Conservation (phyloP, 805 yeast genomes). For the Starmerella scarabaei region DNA sequence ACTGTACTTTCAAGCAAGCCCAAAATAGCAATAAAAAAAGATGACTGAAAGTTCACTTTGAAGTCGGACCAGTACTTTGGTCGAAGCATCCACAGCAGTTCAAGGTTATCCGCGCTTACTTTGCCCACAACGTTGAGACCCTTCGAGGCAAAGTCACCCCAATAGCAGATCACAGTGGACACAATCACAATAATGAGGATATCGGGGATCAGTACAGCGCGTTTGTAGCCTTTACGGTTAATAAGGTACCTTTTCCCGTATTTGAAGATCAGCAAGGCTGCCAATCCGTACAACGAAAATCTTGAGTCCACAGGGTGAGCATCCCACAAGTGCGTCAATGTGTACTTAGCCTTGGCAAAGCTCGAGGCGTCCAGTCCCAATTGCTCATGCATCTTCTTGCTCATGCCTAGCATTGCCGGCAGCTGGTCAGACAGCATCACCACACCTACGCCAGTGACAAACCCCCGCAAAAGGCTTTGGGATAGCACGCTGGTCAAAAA, state of each 20-base stretch:
- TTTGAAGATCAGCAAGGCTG: constrained; percentile 33
- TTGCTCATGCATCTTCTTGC: constrained; percentile 28
- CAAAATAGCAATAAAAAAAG: constrained; percentile 65
- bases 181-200: constrained; percentile 60
- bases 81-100: constrained; percentile 46
- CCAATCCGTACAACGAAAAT: constrained; percentile 44
- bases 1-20: constrained; percentile 92
- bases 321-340: constrained; percentile 34
- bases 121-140: constrained; percentile 55
- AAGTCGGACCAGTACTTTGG: constrained; percentile 35
- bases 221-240: constrained; percentile 23
- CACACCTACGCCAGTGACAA: constrained; percentile 72
- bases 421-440: constrained; percentile 69
- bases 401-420: constrained; percentile 60
- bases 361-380: constrained; percentile 51
- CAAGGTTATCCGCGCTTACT: constrained; percentile 39
- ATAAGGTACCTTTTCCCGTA: constrained; percentile 31
- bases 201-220: constrained; percentile 65
- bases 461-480: constrained; percentile 65
- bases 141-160: constrained; percentile 24
- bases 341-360: constrained; percentile 49
- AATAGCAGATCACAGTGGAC: constrained; percentile 41
- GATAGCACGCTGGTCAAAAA: constrained; percentile 71
- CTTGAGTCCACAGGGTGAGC: constrained; percentile 49
- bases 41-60: constrained; percentile 46